These are phyloP conservation scores for Myxozyma neotropica DNA, from an alignment of 805 yeast species.

Conservation along the genomic window DNA sequence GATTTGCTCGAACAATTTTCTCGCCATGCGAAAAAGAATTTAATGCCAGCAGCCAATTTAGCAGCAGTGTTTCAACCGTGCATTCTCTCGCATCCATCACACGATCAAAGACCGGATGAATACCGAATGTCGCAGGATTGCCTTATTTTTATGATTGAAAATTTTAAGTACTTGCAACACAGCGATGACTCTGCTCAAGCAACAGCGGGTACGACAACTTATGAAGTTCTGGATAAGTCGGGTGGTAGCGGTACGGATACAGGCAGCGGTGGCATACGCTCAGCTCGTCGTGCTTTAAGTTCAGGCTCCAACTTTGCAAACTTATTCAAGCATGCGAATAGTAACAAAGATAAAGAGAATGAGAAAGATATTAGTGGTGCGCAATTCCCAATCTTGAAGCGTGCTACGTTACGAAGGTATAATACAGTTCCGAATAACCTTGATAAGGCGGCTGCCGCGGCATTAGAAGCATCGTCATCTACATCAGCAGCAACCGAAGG, in stretches of 20 bases:
- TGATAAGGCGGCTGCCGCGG: not conserved
- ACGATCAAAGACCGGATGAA: conserved; percentile 90
- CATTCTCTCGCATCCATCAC: conserved; percentile 87
- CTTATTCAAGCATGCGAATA: not conserved
- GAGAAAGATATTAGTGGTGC: not conserved
- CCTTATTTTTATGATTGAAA: conserved; percentile 84
- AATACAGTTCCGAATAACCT: conserved; percentile 20
- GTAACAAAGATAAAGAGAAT: conserved; percentile 6
- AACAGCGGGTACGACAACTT: not conserved
- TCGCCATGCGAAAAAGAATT: conserved; percentile 70
- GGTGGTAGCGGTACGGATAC: not conserved
- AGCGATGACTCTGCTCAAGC: conserved; percentile 8
- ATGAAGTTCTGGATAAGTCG: conserved; percentile 1
- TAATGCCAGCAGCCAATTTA: conserved; percentile 90
- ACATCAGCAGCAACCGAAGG: conserved; percentile 7
- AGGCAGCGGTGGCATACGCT: conserved; percentile 3
- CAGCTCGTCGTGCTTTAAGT: conserved; percentile 8
- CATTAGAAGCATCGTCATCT: not conserved
- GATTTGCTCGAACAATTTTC: conserved; percentile 87
- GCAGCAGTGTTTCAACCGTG: conserved; percentile 98
- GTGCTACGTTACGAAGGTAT: conserved; percentile 3
- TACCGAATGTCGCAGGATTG: conserved; percentile 84
- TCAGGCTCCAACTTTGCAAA: conserved; percentile 15
- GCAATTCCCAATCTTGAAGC: not conserved
- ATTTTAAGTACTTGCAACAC: conserved; percentile 66